A percentile compares a stretch with the other conserved stretches of the same genome.
Conservation (phyloP, 345 rosid species). For the Reutealis trisperma region DNA sequence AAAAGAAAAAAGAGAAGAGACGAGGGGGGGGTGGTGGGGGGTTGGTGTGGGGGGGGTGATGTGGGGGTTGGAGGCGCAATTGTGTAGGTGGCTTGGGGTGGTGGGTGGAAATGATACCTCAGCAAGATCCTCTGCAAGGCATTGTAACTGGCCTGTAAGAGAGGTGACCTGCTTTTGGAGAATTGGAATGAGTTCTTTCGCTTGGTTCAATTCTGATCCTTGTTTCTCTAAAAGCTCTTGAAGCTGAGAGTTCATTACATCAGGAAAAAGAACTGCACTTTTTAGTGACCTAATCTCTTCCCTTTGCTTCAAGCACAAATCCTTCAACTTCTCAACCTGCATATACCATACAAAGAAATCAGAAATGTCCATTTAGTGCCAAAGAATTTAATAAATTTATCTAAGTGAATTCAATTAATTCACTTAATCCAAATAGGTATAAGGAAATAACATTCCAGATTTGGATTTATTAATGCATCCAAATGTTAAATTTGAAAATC, state of each 20-base stretch:
- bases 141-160: slow-evolving; percentile 83
- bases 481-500: no score
- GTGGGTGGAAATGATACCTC: slow-evolving; percentile 43
- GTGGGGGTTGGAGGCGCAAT: no score
- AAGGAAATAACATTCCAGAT: not conserved
- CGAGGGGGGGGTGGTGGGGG: no score
- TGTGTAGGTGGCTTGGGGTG: no score
- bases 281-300: slow-evolving; percentile 84
- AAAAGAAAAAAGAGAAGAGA: not conserved
- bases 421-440: not conserved
- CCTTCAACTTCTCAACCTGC: slow-evolving; percentile 93
- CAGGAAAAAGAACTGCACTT: slow-evolving; percentile 77
- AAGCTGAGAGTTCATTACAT: slow-evolving; percentile 55
- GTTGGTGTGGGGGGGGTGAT: no score
- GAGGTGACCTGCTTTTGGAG: slow-evolving; percentile 86
- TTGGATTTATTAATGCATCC: not conserved
- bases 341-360: slow-evolving; percentile 9
- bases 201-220: slow-evolving; percentile 75
- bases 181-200: slow-evolving; percentile 71
- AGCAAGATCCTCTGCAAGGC: slow-evolving; percentile 76
- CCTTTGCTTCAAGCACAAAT: slow-evolving; percentile 83
- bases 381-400: not conserved
- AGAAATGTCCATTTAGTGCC: not conserved
- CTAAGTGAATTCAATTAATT: no score
- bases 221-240: slow-evolving; percentile 55